Conservation (phyloP, 1,284 basidiomycete species). For the Boletus semigastroideus region DNA sequence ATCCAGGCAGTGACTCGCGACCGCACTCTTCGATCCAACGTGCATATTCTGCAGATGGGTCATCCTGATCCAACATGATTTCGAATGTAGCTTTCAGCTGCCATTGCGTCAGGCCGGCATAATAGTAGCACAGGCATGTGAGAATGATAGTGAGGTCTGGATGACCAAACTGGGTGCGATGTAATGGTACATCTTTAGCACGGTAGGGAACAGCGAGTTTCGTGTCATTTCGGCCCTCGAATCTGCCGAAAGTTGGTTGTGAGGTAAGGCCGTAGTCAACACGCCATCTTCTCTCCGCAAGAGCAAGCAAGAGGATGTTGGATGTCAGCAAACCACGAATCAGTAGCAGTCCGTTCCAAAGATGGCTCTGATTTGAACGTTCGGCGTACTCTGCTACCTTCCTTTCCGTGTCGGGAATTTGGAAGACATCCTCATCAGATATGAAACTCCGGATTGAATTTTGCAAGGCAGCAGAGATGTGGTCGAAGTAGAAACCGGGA, state of each 20-base stretch:
- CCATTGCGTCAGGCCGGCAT: not conserved
- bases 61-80: not conserved
- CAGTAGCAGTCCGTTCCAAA: not conserved
- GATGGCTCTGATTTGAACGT: not conserved
- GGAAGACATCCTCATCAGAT: not conserved
- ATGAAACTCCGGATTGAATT: not conserved
- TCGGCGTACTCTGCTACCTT: not conserved
- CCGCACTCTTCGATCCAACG: not conserved
- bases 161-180: not conserved
- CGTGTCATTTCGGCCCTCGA: too few relatives aligned
- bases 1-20: not conserved
- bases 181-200: not conserved
- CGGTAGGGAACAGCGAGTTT: not conserved
- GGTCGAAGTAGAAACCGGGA: not conserved
- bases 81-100: not conserved
- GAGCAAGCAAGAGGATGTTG: not conserved
- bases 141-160: not conserved
- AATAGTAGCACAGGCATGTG: not conserved
- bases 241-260: too few relatives aligned
- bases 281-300: not conserved
- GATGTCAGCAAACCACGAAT: not conserved
- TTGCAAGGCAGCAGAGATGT: not conserved
- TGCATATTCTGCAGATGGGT: not conserved
- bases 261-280: not conserved
- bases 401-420: not conserved